A percentile compares a stretch with the other conserved stretches of the same genome.
These are phyloP conservation scores for Chrysophaeum taylorii DNA, from an alignment of 352 stramenopile genomes.

Conservation along the genomic window DNA sequence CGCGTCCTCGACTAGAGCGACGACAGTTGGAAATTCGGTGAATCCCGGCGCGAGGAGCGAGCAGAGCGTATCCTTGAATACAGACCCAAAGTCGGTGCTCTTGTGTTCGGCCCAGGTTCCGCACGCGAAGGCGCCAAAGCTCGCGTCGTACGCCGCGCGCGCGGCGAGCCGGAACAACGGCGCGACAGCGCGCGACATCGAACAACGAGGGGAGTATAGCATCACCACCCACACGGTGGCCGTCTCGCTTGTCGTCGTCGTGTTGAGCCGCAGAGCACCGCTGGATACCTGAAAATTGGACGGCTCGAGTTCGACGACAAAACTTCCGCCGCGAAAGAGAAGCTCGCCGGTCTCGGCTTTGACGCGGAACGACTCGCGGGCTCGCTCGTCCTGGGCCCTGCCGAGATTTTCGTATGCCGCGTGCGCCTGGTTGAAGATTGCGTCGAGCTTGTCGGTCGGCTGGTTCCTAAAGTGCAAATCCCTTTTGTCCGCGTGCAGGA, in stretches of 20 bases:
- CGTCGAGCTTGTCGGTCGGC: not conserved
- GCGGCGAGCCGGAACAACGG: not conserved
- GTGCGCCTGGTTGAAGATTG: not conserved
- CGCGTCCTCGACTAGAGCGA: not conserved
- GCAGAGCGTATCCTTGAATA: not conserved
- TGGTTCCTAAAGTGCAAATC: not conserved
- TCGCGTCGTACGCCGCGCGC: not conserved
- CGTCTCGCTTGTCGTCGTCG: too few relatives aligned
- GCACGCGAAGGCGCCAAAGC: conserved; percentile 4
- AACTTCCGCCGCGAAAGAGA: not conserved
- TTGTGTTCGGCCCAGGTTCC: not conserved
- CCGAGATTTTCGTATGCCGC: not conserved
- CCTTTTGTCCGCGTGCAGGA: not conserved
- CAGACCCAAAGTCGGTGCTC: not conserved
- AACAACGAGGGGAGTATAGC: not conserved
- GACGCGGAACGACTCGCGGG: not conserved
- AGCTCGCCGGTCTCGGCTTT: not conserved
- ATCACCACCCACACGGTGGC: not conserved
- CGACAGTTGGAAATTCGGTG: not conserved
- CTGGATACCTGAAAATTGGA: not conserved
- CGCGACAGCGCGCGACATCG: not conserved
- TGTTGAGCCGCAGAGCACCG: not conserved
- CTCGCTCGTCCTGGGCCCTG: not conserved
- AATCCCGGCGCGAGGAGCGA: not conserved
- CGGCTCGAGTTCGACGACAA: not conserved